Evolutionary conservation across 495 filamentous ascomycete genomes (phyloP).

Genomic region (Neurospora sp.): DNA sequence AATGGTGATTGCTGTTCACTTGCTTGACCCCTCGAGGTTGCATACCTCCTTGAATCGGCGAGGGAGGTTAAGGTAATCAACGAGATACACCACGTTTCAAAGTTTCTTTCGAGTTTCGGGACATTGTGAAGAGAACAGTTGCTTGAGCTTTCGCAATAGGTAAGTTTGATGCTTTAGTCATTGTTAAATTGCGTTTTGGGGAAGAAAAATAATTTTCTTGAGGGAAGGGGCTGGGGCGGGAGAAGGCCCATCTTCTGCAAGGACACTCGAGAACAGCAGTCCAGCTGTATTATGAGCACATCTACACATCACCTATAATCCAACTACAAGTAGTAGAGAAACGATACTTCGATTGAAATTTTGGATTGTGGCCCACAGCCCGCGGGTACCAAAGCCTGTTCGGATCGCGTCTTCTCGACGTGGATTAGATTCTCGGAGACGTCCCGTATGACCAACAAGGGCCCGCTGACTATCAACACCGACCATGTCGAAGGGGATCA

Average conservation of each 20-base stretch:
- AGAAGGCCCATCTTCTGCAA: not conserved
- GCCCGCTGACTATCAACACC: not conserved
- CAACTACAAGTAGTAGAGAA: not conserved
- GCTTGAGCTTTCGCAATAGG: not conserved
- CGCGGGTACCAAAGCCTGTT: not conserved
- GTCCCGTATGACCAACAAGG: not conserved
- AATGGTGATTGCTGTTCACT: not conserved
- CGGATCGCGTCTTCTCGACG: not conserved
- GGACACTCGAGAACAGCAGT: not conserved
- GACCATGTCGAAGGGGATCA: not conserved
- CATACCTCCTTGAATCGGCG: not conserved
- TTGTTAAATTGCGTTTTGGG: not conserved
- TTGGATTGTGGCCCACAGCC: not conserved
- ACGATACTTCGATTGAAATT: not conserved
- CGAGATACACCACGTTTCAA: not conserved
- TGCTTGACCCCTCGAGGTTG: not conserved
- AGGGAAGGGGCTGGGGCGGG: not conserved
- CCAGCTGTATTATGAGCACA: not conserved
- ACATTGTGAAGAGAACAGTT: not conserved
- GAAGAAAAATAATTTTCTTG: not conserved
- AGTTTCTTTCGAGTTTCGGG: not conserved
- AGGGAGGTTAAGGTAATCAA: not conserved
- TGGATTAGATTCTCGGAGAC: not conserved
- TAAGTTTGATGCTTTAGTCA: not conserved
- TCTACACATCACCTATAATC: not conserved